A percentile compares a stretch with the other conserved stretches of the same genome.
Conservation (phyloP, 371 early-diverging fungal species). For the Mucor saturninus region DNA sequence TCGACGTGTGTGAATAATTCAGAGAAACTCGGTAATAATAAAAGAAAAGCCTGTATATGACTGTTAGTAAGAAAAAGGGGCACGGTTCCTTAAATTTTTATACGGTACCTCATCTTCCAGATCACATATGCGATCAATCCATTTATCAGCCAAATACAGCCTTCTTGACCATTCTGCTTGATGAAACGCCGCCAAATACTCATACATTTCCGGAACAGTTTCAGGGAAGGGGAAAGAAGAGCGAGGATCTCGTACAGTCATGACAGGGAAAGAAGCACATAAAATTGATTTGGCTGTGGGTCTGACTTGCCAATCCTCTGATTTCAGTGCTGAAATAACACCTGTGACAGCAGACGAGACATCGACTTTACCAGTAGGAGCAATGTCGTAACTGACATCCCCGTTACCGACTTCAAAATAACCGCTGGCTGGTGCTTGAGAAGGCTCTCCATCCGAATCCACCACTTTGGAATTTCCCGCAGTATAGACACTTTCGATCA, state of each 20-base stretch:
- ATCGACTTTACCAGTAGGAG: constrained; percentile 39
- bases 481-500: constrained; percentile 56
- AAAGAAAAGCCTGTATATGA: constrained; percentile 51
- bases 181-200: constrained; percentile 64
- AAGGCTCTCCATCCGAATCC: constrained; percentile 34
- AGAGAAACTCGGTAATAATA: constrained; percentile 64
- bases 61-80: no score
- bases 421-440: constrained; percentile 31
- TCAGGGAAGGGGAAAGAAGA: constrained; percentile 60
- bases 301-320: constrained; percentile 52
- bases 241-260: constrained; percentile 44
- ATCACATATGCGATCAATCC: constrained; percentile 65
- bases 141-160: constrained; percentile 60
- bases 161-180: constrained; percentile 56
- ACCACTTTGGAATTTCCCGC: constrained; percentile 42
- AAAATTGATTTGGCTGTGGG: constrained; percentile 63
- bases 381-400: constrained; percentile 43
- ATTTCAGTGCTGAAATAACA: constrained; percentile 51
- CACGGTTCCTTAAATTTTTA: not conserved
- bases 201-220: constrained; percentile 65
- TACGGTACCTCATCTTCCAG: constrained; percentile 56
- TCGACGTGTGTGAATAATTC: constrained; percentile 56
- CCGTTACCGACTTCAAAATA: constrained; percentile 49
- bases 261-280: constrained; percentile 56
- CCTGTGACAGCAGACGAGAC: constrained; percentile 49